Evolutionary conservation across 148 eudicot genomes (phyloP).

Genomic region (Euryodendron excelsum): DNA sequence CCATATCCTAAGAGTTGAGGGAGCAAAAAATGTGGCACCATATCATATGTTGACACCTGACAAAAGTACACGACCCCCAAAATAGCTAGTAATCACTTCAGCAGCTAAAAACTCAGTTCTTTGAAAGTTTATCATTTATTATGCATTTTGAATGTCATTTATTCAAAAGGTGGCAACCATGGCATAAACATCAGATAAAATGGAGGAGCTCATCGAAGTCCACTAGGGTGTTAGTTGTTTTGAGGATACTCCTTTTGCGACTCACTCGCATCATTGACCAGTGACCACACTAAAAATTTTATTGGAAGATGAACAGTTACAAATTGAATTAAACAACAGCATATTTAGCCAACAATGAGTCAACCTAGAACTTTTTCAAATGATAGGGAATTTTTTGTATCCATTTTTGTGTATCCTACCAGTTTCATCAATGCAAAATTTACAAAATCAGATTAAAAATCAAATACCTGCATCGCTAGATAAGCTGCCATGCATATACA

Average conservation of each 20-base stretch:
- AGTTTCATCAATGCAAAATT: not conserved
- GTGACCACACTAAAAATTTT: not conserved
- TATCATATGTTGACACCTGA: too few relatives aligned
- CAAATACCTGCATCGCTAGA: conserved; percentile 82
- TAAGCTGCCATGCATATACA: conserved; percentile 95
- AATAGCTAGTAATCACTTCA: too few relatives aligned
- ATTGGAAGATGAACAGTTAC: not conserved
- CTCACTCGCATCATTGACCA: not conserved
- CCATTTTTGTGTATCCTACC: not conserved
- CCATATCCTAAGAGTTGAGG: too few relatives aligned
- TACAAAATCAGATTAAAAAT: not conserved
- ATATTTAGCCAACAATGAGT: not conserved
- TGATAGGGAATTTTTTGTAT: not conserved
- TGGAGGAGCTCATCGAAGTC: too few relatives aligned
- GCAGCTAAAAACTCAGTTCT: too few relatives aligned
- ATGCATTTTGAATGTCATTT: too few relatives aligned
- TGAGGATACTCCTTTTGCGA: not conserved
- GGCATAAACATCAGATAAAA: too few relatives aligned
- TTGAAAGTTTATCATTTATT: too few relatives aligned
- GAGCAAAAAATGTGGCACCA: too few relatives aligned
- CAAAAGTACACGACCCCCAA: too few relatives aligned
- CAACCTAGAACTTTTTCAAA: not conserved
- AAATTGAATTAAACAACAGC: not conserved
- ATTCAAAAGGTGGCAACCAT: too few relatives aligned
- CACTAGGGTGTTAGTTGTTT: not conserved